Conservation (phyloP, 225 moss, liverwort and hornwort genomes). For the Ulota crispa region DNA sequence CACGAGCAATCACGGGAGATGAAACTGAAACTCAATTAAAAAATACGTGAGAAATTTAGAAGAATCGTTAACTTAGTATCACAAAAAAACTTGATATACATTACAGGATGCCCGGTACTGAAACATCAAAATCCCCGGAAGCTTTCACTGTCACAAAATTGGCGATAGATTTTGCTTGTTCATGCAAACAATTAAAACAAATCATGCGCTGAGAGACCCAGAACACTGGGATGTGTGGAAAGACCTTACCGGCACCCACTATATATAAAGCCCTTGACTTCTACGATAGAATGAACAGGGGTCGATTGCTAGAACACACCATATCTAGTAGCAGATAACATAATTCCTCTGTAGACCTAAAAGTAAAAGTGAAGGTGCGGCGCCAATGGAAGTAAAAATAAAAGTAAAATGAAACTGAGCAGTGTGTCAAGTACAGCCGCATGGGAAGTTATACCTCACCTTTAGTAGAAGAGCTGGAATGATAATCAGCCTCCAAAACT, state of each 20-base stretch:
- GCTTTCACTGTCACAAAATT: slow-evolving; percentile 14
- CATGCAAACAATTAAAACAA: slow-evolving; percentile 10
- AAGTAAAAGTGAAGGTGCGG: neutral
- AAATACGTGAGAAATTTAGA: slow-evolving; percentile 27
- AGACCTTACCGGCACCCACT: neutral
- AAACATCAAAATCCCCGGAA: slow-evolving; percentile 1
- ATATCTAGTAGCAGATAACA: neutral
- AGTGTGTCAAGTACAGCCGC: slow-evolving; percentile 4
- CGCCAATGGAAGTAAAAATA: neutral
- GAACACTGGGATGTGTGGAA: neutral
- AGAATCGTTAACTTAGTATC: slow-evolving; percentile 11
- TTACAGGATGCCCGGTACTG: slow-evolving; percentile 12
- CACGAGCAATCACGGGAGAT: slow-evolving; percentile 53
- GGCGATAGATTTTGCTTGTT: slow-evolving; percentile 16
- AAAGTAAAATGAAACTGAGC: neutral
- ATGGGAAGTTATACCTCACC: slow-evolving; percentile 26
- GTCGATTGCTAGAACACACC: slow-evolving; percentile 2
- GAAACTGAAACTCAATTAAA: slow-evolving; percentile 50
- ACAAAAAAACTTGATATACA: slow-evolving; percentile 12
- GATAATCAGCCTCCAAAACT: slow-evolving; percentile 44
- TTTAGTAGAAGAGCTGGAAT: slow-evolving; percentile 44
- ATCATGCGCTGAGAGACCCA: neutral
- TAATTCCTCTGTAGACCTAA: neutral
- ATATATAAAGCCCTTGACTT: slow-evolving; percentile 5
- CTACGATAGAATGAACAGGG: neutral